Conservation (phyloP, 306 rosid genomes). For the Malus sieversii region DNA sequence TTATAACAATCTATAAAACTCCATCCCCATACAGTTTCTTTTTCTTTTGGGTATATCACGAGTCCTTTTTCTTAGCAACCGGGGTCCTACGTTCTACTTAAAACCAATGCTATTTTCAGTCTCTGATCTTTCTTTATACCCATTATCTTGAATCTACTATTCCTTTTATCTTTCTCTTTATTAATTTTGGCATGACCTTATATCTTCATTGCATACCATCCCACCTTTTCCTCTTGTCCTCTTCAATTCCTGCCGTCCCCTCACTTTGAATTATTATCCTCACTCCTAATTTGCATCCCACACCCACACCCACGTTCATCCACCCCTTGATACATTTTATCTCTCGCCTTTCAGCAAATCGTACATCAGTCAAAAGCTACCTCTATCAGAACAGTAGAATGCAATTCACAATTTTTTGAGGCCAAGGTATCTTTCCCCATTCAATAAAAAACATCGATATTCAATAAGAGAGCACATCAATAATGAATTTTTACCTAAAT, state of each 20-base stretch:
- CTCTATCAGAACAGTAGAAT: background rate
- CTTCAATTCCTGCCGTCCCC: background rate
- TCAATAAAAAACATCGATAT: background rate
- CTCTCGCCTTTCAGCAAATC: background rate
- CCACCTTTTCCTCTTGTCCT: background rate
- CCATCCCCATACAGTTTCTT: background rate
- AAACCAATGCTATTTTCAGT: background rate
- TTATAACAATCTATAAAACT: background rate
- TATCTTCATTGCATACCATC: background rate
- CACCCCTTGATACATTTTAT: background rate
- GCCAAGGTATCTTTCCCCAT: background rate
- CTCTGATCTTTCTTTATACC: background rate
- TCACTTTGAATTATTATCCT: background rate
- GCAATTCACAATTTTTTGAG: background rate
- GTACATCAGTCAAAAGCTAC: background rate
- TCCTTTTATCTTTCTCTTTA: background rate
- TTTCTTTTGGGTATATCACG: background rate
- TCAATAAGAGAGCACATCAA: background rate
- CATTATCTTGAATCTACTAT: background rate
- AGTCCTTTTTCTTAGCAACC: background rate
- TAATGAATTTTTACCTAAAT: constrained; percentile 48
- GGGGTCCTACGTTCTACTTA: background rate
- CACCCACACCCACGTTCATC: background rate
- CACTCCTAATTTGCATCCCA: background rate
- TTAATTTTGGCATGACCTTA: background rate